Percentiles rank a stretch among this genome's conserved stretches.
phyloP scores from a whole-genome alignment of 1,284 basidiomycete species.

The Trichosporon sp. region DNA sequence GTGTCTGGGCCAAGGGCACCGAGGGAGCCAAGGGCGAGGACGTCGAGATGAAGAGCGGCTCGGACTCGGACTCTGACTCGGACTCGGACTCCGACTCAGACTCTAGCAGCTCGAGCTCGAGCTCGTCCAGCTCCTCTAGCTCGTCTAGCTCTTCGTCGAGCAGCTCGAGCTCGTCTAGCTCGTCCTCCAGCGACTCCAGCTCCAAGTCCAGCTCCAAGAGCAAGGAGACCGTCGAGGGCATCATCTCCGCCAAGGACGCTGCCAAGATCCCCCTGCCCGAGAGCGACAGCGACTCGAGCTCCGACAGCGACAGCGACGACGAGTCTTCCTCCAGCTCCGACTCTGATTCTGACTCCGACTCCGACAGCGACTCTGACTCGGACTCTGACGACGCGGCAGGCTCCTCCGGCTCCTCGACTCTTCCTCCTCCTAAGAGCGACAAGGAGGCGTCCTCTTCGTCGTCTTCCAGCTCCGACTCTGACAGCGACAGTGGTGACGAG shows the following conservation, averaged over 20 bases:
- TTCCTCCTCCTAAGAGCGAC: conserved; percentile 7
- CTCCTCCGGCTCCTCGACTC: conserved; percentile 18
- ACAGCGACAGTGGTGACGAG: conserved; percentile 13
- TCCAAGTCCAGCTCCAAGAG: conserved; percentile 8
- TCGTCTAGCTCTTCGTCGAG: conserved; percentile 4
- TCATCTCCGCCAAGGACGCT: conserved; percentile 7
- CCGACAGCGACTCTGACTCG: conserved; percentile 12
- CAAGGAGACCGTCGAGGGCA: conserved; percentile 3
- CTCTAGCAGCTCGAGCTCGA: conserved; percentile 7
- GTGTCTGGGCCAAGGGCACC: conserved; percentile 27
- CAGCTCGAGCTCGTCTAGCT: conserved; percentile 12
- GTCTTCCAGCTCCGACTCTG: not conserved
- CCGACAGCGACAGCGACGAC: conserved; percentile 13
- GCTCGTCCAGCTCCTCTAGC: conserved; percentile 2
- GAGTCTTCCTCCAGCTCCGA: conserved; percentile 10
- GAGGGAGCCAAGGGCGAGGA: conserved; percentile 12
- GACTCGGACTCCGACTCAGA: conserved; percentile 18
- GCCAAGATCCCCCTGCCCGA: conserved; percentile 1
- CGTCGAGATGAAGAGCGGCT: conserved; percentile 24
- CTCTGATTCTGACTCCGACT: conserved; percentile 21
- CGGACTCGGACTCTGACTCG: conserved; percentile 14
- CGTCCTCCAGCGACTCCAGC: conserved; percentile 1
- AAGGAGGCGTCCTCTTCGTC: not conserved
- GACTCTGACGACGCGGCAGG: not conserved
- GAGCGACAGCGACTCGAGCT: conserved; percentile 15